Conservation (phyloP, 192 early-diverging fungal genomes). For the Backusella macrospora region DNA sequence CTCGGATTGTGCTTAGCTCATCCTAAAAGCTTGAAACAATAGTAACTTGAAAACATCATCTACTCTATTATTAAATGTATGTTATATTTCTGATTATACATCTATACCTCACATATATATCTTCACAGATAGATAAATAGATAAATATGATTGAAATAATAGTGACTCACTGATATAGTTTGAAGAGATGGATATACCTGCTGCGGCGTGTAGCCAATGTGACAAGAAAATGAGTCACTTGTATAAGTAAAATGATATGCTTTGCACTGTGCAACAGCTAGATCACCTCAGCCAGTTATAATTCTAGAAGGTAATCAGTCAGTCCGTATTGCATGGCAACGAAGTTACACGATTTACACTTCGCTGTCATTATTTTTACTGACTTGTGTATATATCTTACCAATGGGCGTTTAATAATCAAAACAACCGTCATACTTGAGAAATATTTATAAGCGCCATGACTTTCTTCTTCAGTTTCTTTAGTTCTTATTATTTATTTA, state of each 20-base stretch:
- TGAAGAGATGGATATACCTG: background rate
- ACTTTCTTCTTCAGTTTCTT: background rate
- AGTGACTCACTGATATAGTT: constrained; percentile 4
- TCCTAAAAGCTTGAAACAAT: background rate
- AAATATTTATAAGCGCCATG: background rate
- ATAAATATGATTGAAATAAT: background rate
- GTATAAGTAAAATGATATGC: background rate
- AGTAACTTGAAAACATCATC: background rate
- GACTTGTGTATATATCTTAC: background rate
- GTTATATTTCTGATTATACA: background rate
- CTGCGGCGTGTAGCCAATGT: background rate
- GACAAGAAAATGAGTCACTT: too few species aligned
- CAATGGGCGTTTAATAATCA: constrained; percentile 5
- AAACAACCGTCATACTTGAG: background rate
- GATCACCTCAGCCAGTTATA: background rate
- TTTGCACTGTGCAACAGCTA: background rate
- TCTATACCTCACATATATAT: background rate
- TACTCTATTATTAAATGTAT: background rate
- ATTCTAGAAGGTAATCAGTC: background rate
- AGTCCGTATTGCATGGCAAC: background rate
- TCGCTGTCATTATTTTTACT: background rate
- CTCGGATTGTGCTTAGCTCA: background rate
- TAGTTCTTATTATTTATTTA: too few species aligned
- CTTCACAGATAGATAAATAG: background rate
- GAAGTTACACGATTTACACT: background rate